Evolutionary conservation across 768 basidiomycete species (phyloP).

Genomic region (Boletus edulis): DNA sequence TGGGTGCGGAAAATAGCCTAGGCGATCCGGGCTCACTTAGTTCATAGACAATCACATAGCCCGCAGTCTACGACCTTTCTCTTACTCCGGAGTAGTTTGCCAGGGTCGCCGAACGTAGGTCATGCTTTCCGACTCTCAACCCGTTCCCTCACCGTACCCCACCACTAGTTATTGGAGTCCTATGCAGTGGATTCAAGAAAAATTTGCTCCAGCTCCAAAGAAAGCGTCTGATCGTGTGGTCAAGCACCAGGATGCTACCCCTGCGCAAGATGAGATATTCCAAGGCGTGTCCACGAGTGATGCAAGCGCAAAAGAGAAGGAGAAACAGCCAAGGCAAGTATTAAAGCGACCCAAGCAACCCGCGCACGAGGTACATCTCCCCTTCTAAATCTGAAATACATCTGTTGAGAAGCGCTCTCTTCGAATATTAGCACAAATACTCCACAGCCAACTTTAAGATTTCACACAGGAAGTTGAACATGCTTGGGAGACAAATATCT

Average conservation of each 20-base stretch:
- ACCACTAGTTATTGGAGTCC: constrained; percentile 53
- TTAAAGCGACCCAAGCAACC: constrained; percentile 21
- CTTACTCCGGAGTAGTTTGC: constrained; percentile 29
- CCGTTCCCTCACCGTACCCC: background rate
- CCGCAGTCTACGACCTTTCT: constrained; percentile 8
- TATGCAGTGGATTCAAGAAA: constrained; percentile 62
- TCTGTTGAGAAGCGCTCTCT: constrained; percentile 6
- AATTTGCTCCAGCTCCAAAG: constrained; percentile 48
- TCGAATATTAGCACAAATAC: constrained; percentile 73
- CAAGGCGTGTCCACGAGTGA: constrained; percentile 29
- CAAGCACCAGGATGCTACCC: constrained; percentile 27
- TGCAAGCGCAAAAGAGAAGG: constrained; percentile 21
- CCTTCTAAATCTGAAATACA: background rate
- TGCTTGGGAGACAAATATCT: constrained; percentile 81
- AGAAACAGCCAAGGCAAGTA: constrained; percentile 8
- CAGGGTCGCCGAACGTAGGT: constrained; percentile 47
- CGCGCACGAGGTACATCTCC: constrained; percentile 27
- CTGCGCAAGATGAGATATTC: constrained; percentile 43
- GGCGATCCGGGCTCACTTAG: background rate
- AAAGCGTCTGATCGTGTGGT: constrained; percentile 44
- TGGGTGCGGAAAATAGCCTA: constrained; percentile 10
- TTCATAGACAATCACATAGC: constrained; percentile 13
- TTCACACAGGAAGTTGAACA: constrained; percentile 89
- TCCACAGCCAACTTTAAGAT: constrained; percentile 93
- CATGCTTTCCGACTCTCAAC: background rate